Evolutionary conservation across 208 protist species (phyloP).

Genomic region (Blechomonas ayalai): DNA sequence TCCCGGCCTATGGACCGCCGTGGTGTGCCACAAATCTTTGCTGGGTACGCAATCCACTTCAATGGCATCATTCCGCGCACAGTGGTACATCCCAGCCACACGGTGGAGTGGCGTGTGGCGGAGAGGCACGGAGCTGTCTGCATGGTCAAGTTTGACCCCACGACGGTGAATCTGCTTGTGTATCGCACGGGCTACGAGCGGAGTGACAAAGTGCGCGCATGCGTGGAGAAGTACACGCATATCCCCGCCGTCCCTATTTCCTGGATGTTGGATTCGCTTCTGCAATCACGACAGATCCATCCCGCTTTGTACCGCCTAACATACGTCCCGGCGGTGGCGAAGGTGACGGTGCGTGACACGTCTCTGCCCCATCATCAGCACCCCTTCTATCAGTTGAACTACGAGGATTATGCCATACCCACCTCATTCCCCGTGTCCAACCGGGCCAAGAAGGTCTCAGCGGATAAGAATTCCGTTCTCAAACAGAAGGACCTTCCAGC

Average conservation of each 20-base stretch:
- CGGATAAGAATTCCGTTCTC: constrained; percentile 8
- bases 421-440: constrained; percentile 38
- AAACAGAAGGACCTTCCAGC: constrained; percentile 12
- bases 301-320: constrained; percentile 56
- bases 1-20: constrained; percentile 59
- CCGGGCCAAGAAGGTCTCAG: constrained; percentile 2
- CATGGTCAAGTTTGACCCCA: constrained; percentile 47
- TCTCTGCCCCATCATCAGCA: constrained; percentile 81
- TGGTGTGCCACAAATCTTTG: constrained; percentile 81
- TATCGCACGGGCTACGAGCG: constrained; percentile 87
- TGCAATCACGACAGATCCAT: constrained; percentile 85
- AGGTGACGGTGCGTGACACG: constrained; percentile 45
- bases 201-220: constrained; percentile 79
- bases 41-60: constrained; percentile 78
- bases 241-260: constrained; percentile 67
- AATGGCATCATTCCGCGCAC: constrained; percentile 85
- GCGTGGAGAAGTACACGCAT: constrained; percentile 40
- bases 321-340: constrained; percentile 65
- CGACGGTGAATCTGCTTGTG: constrained; percentile 53
- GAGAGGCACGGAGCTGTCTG: constrained; percentile 80
- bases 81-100: constrained; percentile 74
- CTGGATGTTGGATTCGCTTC: constrained; percentile 85
- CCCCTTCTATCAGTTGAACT: constrained; percentile 81
- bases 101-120: constrained; percentile 88
- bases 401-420: constrained; percentile 65